phyloP scores from a whole-genome alignment of 768 basidiomycete genomes.

The Saitozyma podzolica region DNA sequence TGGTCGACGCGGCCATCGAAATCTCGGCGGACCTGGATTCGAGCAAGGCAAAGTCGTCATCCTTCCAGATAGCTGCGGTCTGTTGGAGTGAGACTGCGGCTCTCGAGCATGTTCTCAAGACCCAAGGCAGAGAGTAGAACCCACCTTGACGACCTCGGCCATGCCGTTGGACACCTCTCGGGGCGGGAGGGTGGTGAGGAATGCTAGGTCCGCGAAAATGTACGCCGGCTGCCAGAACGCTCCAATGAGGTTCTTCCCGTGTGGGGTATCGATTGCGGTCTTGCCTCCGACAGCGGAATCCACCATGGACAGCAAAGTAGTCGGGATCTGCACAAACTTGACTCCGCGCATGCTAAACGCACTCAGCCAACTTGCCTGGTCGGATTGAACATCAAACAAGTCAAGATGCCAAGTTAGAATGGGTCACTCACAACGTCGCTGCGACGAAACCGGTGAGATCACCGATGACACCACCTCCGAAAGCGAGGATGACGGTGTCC shows the following conservation, averaged over 20 bases:
- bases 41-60: constrained; percentile 78
- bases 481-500: constrained; percentile 86
- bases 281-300: constrained; percentile 97
- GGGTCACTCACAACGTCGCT: constrained; percentile 79
- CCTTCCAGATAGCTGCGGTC: constrained; percentile 99
- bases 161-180: constrained; percentile 98
- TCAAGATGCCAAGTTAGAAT: not conserved
- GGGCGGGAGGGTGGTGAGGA: constrained; percentile 86
- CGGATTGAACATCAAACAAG: not conserved
- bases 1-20: constrained; percentile 73
- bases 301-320: constrained; percentile 96
- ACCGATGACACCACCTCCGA: constrained; percentile 96
- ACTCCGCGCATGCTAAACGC: constrained; percentile 87
- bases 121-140: constrained; percentile 33
- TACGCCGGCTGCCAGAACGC: constrained; percentile 98
- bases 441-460: constrained; percentile 96
- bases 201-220: constrained; percentile 95
- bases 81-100: constrained; percentile 46
- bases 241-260: constrained; percentile 97
- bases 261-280: constrained; percentile 98
- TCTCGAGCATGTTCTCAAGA: not conserved
- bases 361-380: constrained; percentile 1
- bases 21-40: constrained; percentile 85
- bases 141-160: constrained; percentile 95
- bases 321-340: constrained; percentile 92